A percentile compares a stretch with the other conserved stretches of the same genome.
Conservation (phyloP, 306 rosid species). For the Dryas alaskensis region DNA sequence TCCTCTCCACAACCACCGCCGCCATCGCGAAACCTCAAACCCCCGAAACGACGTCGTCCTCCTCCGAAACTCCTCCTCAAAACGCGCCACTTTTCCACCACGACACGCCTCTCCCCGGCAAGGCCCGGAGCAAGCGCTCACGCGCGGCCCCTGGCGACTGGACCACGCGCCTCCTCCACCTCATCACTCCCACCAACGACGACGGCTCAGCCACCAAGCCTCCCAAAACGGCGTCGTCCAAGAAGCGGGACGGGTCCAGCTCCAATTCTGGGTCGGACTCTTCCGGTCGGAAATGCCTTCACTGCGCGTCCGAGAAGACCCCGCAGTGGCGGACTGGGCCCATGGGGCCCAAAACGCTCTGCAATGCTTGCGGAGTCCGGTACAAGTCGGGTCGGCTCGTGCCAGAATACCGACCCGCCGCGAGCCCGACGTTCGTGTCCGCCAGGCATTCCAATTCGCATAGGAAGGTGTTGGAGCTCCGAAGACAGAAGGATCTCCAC, state of each 20-base stretch:
- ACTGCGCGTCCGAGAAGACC: conserved; percentile 50
- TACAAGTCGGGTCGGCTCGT: conserved; percentile 49
- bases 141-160: conserved; percentile 94
- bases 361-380: conserved; percentile 49
- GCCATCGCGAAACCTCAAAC: conserved; percentile 49
- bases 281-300: conserved; percentile 40
- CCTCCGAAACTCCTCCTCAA: conserved; percentile 58
- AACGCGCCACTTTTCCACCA: conserved; percentile 55
- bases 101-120: conserved; percentile 85
- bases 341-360: conserved; percentile 48
- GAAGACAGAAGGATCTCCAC: conserved; percentile 41
- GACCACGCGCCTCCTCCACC: conserved; percentile 93
- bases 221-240: conserved; percentile 12
- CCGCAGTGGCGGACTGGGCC: conserved; percentile 58
- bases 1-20: conserved; percentile 37
- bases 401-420: conserved; percentile 49
- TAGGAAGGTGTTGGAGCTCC: conserved; percentile 50
- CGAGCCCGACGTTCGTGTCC: conserved; percentile 47
- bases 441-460: conserved; percentile 49
- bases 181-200: conserved; percentile 27
- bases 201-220: conserved; percentile 15
- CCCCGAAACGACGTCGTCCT: conserved; percentile 75
- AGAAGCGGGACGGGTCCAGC: conserved; percentile 40
- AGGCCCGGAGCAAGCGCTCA: conserved; percentile 93
- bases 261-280: conserved; percentile 32